Evolutionary conservation across 106 monocot species (phyloP), one percentile per base, ranked within the genome.

Genomic region (Agapanthus africanus): DNA sequence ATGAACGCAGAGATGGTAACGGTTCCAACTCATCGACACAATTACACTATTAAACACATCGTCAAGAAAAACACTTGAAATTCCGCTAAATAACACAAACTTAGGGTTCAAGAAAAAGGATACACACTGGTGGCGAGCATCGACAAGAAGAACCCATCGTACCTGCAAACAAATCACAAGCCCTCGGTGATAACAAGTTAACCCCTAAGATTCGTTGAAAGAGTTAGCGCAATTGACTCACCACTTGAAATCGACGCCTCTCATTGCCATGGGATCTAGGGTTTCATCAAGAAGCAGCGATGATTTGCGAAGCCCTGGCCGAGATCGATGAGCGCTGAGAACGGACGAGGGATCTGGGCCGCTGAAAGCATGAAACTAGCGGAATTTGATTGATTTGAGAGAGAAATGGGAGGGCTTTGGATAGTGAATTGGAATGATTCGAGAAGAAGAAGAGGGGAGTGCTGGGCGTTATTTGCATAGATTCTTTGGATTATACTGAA

Each of bases 51-150:
- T 21, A 59, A 65, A 54, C 61, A 22, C 2, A 35, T 33, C 37
- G 65, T 71, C 65, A 85, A 78, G 65, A 70, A 49, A 27, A 67
- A 33, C 66, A 73, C n/a, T n/a, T n/a, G n/a, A 25, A 32, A 47
- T 21, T 14, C n/a, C n/a, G n/a, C n/a, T 6, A 37, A 59, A 66
- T 16, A 35, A 0, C 42, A 42, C 13, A 49, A 50, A 68, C 31
- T 68, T 33, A 68, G 26, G 50, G 26, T 31, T 14, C n/a, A n/a
- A 68, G 7, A 11, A 27, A 37, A 51, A 90, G 80, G 84, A 85
- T 93, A 99, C 97, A 92, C 78, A 75, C 97, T 99, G 11, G 90
- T 90, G 16, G 90, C 97, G 61, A 99, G 97, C 97, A 99, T 99
- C 2, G 92, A 99, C 52, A 99, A 54, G 78, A 99, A 92, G 79